A percentile compares a stretch with the other conserved stretches of the same genome.
phyloP scores from a whole-genome alignment of 805 yeast genomes.

The Metschnikowia hibisci region DNA sequence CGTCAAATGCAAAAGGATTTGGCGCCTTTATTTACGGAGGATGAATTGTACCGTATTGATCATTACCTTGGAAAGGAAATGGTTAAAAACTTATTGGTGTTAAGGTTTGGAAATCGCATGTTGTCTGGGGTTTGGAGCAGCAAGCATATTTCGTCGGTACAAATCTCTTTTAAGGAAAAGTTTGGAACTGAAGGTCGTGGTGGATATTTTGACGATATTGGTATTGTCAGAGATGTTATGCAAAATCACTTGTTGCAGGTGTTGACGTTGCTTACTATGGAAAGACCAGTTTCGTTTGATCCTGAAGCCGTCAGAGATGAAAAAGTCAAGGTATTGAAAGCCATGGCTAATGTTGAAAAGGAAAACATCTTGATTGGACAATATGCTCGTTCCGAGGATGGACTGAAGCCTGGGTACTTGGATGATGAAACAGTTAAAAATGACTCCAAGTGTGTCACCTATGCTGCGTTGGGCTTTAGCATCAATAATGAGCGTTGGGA shows the following conservation, averaged over 20 bases:
- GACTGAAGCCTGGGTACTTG: conserved; percentile 81
- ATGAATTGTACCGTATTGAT: conserved; percentile 91
- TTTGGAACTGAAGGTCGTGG: conserved; percentile 99
- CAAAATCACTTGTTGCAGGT: conserved; percentile 96
- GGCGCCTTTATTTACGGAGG: conserved; percentile 85
- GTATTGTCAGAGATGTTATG: conserved; percentile 96
- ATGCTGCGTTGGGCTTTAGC: conserved; percentile 75
- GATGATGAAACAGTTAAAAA: conserved; percentile 88
- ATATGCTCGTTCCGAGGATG: conserved; percentile 80
- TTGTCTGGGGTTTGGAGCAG: conserved; percentile 87
- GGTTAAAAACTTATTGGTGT: conserved; percentile 87
- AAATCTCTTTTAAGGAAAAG: conserved; percentile 93
- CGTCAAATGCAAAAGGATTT: conserved; percentile 71
- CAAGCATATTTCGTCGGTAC: conserved; percentile 72
- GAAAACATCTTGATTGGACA: conserved; percentile 81
- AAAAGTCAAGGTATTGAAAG: conserved; percentile 87
- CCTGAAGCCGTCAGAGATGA: conserved; percentile 95
- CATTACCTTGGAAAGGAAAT: conserved; percentile 97
- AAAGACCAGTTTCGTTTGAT: conserved; percentile 85
- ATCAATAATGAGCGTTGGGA: conserved; percentile 96
- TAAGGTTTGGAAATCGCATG: conserved; percentile 88
- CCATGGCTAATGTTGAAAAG: conserved; percentile 63
- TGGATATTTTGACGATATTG: conserved; percentile 93
- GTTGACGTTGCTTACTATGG: conserved; percentile 88
- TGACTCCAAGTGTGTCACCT: conserved; percentile 85